These are phyloP conservation scores for Eucalyptus curtisii DNA, from an alignment of 345 rosid species.

Conservation along the genomic window DNA sequence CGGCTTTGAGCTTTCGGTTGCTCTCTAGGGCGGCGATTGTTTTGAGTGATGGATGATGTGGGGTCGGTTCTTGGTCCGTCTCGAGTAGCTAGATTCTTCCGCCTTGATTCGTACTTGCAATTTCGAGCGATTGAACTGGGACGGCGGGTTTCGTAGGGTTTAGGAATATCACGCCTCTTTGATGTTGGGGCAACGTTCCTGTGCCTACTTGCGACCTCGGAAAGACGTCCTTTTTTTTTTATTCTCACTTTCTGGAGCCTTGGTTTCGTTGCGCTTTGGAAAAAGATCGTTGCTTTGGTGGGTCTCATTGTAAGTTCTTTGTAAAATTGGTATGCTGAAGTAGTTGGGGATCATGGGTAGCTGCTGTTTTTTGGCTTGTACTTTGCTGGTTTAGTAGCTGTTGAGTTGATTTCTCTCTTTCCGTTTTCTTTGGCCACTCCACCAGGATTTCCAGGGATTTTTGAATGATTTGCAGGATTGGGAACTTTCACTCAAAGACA, in stretches of 20 bases:
- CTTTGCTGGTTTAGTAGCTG: background rate
- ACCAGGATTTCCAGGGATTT: constrained; percentile 84
- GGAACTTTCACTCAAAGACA: constrained; percentile 54
- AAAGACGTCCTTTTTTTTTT: background rate
- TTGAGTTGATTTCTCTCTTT: background rate
- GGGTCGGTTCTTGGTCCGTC: background rate
- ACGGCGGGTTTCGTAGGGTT: background rate
- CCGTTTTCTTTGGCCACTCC: background rate
- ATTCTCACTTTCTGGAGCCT: background rate
- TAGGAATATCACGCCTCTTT: background rate
- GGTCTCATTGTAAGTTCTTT: background rate
- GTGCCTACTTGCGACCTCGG: background rate
- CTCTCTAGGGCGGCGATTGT: background rate
- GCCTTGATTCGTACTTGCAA: background rate
- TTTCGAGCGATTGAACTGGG: background rate
- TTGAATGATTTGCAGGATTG: constrained; percentile 96
- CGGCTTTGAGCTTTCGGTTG: background rate
- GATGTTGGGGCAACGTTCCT: background rate
- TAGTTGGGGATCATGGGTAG: background rate
- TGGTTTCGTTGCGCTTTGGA: background rate
- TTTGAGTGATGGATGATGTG: background rate
- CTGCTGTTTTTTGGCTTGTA: background rate
- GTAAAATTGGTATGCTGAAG: background rate
- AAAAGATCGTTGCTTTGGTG: background rate
- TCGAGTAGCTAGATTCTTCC: background rate